A percentile compares a stretch with the other conserved stretches of the same genome.
Conservation (phyloP, 805 yeast species). For the Jamesozyma piceae region DNA sequence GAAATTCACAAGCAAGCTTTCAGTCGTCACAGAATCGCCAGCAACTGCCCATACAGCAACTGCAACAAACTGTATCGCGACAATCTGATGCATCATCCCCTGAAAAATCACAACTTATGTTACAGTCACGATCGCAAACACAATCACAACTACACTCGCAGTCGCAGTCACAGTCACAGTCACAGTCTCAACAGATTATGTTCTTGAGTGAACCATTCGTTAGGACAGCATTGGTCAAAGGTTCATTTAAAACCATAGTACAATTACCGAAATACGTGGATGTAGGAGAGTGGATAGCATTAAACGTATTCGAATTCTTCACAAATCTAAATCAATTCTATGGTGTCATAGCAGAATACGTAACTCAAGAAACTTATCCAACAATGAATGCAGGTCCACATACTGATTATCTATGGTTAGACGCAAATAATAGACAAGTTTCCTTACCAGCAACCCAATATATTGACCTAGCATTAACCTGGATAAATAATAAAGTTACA, state of each 20-base stretch:
- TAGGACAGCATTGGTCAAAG: conserved; percentile 88
- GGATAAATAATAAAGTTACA: conserved; percentile 81
- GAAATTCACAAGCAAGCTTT: conserved; percentile 19
- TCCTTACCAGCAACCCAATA: conserved; percentile 88
- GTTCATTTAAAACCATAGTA: conserved; percentile 91
- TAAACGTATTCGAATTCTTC: conserved; percentile 82
- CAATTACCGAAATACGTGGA: conserved; percentile 93
- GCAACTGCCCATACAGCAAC: conserved; percentile 3
- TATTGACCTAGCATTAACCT: conserved; percentile 81
- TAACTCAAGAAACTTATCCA: conserved; percentile 81
- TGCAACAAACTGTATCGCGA: conserved; percentile 4
- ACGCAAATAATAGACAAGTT: conserved; percentile 66
- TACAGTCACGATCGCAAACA: conserved; percentile 8
- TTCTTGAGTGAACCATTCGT: conserved; percentile 90
- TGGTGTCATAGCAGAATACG: conserved; percentile 83
- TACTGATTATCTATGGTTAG: conserved; percentile 86
- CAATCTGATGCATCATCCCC: conserved; percentile 5
- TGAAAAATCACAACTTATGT: conserved; percentile 12
- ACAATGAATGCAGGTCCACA: conserved; percentile 95
- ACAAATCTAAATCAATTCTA: conserved; percentile 80
- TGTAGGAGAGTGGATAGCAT: conserved; percentile 89
- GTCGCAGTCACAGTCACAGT: conserved; percentile 4
- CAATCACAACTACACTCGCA: conserved; percentile 9
- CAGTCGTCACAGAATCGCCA: conserved; percentile 9
- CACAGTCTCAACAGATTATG: conserved; percentile 30